phyloP scores from a whole-genome alignment of 306 rosid species.

The Cercis canadensis region DNA sequence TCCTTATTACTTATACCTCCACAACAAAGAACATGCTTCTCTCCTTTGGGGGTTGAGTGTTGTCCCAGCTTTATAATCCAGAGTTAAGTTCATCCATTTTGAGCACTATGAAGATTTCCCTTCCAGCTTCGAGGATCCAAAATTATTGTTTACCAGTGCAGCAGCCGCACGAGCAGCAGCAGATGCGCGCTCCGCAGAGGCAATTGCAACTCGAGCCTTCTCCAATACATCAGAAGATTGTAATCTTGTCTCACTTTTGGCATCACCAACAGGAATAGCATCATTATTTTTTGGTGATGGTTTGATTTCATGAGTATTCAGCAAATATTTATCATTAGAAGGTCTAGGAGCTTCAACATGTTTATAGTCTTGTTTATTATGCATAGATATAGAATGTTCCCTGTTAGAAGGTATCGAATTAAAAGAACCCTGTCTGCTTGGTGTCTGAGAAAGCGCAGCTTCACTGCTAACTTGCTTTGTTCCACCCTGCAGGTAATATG shows the following conservation, averaged over 20 bases:
- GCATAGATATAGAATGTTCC: constrained; percentile 37
- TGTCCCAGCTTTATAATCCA: constrained; percentile 12
- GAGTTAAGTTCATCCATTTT: constrained; percentile 9
- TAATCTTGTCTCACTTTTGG: constrained; percentile 50
- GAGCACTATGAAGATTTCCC: constrained; percentile 53
- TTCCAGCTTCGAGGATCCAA: constrained; percentile 56
- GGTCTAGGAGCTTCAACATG: constrained; percentile 50
- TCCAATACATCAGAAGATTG: constrained; percentile 67
- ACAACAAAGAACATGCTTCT: neutral
- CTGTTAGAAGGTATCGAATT: constrained; percentile 40
- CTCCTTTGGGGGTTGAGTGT: neutral
- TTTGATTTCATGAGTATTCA: constrained; percentile 59
- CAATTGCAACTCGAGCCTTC: constrained; percentile 88
- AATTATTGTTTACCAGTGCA: constrained; percentile 55
- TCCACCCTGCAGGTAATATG: constrained; percentile 66
- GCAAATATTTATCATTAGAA: constrained; percentile 37
- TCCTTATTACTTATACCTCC: constrained; percentile 22
- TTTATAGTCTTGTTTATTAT: constrained; percentile 50
- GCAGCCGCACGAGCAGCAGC: constrained; percentile 89
- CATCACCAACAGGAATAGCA: constrained; percentile 32
- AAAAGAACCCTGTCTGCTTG: constrained; percentile 47
- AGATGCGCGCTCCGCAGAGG: constrained; percentile 87
- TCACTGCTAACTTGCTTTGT: constrained; percentile 56
- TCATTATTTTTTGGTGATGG: constrained; percentile 47
- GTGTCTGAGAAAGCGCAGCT: constrained; percentile 48